Evolutionary conservation across 768 basidiomycete species (phyloP), one percentile per base, ranked within the genome.

Genomic region (Sporobolomyces phaffii): DNA sequence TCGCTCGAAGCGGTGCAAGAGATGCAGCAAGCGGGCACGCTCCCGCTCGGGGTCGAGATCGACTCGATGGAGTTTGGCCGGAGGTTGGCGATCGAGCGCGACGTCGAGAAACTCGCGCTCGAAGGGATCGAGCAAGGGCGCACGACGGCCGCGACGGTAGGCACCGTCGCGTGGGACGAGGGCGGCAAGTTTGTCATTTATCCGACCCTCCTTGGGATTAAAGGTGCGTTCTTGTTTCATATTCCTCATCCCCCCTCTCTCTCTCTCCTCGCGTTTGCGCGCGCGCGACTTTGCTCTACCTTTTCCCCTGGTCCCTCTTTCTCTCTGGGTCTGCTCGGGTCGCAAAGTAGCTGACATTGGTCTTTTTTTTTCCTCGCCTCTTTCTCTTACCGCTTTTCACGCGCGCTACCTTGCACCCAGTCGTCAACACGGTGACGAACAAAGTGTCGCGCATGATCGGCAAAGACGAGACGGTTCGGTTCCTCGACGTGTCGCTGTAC

Each of bases 21-120:
- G 77, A 97, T 99, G 92, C 96, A 99, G 77, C 96, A 98, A 77
- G 93, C 92, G 2, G 94, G 92, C 1, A 96, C 96, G 6, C 29
- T 58, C 17, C 56, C 56, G 9, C 52, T 51, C 20, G 72, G 65
- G 3, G 70, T 24, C 78, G 87, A 85, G 73, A 85, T 98, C 22
- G 96, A 99, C 60, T 92, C 97, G 78, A 99, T 99, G 96, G 96
- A 99, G 77, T 97, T 99, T 75, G 92, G 94, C n/a, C 82, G 94
- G 62, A 83, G 94, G n/a, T 80, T 98, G 68, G 94, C 94, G 5
- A 81, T 87, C 34, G 96, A 99, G 77, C 82, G 89, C 68, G 96
- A 98, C 75, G 78, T 99, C 47, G 92, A 97, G 79, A 72, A 73
- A 60, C 17, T 28, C 79, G 63, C 60, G 22, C 36, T 72, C 33